Conservation (phyloP, 371 early-diverging fungal species). For the Cokeromyces recurvatus region DNA sequence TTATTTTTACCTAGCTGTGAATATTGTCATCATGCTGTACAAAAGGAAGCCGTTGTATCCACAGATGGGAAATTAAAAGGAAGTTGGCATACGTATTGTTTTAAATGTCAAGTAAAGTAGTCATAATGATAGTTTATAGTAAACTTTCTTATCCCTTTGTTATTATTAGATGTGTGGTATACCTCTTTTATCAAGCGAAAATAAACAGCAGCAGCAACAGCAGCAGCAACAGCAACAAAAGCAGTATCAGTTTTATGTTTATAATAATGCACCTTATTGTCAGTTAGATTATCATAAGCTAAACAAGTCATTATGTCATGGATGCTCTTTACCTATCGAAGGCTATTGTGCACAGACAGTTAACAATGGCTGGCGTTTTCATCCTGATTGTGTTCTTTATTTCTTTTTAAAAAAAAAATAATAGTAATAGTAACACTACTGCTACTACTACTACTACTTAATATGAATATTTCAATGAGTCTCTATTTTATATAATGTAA, state of each 20-base stretch:
- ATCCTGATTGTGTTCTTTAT: too few relatives aligned
- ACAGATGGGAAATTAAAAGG: conserved; percentile 65
- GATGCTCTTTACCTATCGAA: conserved; percentile 76
- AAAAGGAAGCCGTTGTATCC: conserved; percentile 65
- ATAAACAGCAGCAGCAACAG: too few relatives aligned
- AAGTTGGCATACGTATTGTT: conserved; percentile 60
- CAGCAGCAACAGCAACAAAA: too few relatives aligned
- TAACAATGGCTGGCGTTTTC: conserved; percentile 62
- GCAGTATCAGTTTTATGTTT: conserved; percentile 83
- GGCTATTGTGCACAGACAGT: conserved; percentile 78
- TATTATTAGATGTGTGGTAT: too few relatives aligned
- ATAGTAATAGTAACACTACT: too few relatives aligned
- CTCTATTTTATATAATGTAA: too few relatives aligned
- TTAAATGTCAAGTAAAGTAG: conserved; percentile 37
- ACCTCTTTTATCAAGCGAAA: too few relatives aligned
- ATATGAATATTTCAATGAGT: too few relatives aligned
- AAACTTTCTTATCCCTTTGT: too few relatives aligned
- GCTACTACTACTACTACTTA: too few relatives aligned
- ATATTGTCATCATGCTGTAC: conserved; percentile 58
- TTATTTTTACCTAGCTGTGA: conserved; percentile 59
- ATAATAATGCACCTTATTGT: conserved; percentile 74
- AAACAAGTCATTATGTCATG: conserved; percentile 72
- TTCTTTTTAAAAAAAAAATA: too few relatives aligned
- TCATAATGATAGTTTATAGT: too few relatives aligned
- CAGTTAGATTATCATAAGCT: conserved; percentile 75